Conservation (phyloP, 768 basidiomycete species). For the Suillus tomentosus region DNA sequence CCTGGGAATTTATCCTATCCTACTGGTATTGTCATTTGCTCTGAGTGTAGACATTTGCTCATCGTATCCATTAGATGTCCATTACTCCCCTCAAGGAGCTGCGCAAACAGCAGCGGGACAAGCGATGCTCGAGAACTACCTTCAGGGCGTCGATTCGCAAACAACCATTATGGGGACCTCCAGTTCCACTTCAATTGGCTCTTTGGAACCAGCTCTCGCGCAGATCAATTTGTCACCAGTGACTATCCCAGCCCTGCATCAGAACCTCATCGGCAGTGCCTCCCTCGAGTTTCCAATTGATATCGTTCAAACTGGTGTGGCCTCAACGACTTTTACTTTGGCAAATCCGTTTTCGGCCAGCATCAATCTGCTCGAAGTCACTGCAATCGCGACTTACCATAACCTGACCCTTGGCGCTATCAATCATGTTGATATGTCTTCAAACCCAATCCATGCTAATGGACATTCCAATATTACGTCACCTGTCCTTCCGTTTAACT, state of each 20-base stretch:
- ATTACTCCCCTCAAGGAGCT: slow-evolving; percentile 58
- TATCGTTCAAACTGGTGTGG: slow-evolving; percentile 61
- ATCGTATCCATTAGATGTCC: slow-evolving; percentile 44
- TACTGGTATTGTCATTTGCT: slow-evolving; percentile 41
- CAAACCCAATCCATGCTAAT: slow-evolving; percentile 56
- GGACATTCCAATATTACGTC: slow-evolving; percentile 65
- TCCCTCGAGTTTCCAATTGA: slow-evolving; percentile 62
- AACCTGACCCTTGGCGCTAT: slow-evolving; percentile 61
- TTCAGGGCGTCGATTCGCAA: slow-evolving; percentile 61
- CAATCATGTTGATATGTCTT: slow-evolving; percentile 53
- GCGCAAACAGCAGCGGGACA: slow-evolving; percentile 53
- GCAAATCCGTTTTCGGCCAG: slow-evolving; percentile 73
- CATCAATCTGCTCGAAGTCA: slow-evolving; percentile 60
- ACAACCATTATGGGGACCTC: slow-evolving; percentile 58
- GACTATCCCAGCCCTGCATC: slow-evolving; percentile 62
- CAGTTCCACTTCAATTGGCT: slow-evolving; percentile 58
- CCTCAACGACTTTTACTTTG: slow-evolving; percentile 57
- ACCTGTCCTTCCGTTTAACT: slow-evolving; percentile 55
- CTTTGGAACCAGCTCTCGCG: slow-evolving; percentile 61
- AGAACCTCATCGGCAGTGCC: slow-evolving; percentile 58
- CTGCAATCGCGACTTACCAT: slow-evolving; percentile 55
- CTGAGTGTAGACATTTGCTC: neutral
- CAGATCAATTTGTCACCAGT: slow-evolving; percentile 61
- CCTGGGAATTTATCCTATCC: slow-evolving; percentile 61
- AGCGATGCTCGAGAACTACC: slow-evolving; percentile 61